phyloP scores from a whole-genome alignment of 345 rosid genomes.

The rapeseed (Brassica napus) region DNA sequence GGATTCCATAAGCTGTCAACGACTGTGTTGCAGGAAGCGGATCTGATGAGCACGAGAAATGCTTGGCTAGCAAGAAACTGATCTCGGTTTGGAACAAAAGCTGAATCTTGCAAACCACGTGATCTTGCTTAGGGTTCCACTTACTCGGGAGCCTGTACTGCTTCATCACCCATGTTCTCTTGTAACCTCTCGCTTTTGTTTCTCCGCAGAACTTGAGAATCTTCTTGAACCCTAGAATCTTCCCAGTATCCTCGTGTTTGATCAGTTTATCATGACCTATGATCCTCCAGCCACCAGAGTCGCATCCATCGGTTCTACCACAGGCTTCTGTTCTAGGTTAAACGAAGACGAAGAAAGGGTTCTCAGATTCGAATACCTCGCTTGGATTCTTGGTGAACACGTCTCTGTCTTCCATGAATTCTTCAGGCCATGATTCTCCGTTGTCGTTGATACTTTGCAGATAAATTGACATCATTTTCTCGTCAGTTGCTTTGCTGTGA shows the following conservation, averaged over 20 bases:
- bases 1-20: background rate
- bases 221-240: conserved; percentile 33
- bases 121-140: background rate
- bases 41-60: background rate
- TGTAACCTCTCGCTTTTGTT: background rate
- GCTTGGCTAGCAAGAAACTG: conserved; percentile 20
- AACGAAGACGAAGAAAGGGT: background rate
- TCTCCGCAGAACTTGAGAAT: conserved; percentile 15
- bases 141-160: background rate
- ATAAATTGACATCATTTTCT: background rate
- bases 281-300: conserved; percentile 11
- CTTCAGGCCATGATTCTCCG: background rate
- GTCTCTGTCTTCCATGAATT: background rate
- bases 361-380: background rate
- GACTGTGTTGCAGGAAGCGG: background rate
- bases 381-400: conserved; percentile 24
- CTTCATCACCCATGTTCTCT: conserved; percentile 20
- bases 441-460: background rate
- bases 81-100: background rate
- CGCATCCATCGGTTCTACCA: conserved; percentile 13
- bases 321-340: background rate
- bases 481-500: background rate
- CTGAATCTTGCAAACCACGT: conserved; percentile 23
- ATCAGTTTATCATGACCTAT: conserved; percentile 19
- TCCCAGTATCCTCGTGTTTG: background rate